Evolutionary conservation across 192 early-diverging fungal genomes (phyloP), one percentile per base, ranked within the genome.

Genomic region (Backusella mclennaniae): DNA sequence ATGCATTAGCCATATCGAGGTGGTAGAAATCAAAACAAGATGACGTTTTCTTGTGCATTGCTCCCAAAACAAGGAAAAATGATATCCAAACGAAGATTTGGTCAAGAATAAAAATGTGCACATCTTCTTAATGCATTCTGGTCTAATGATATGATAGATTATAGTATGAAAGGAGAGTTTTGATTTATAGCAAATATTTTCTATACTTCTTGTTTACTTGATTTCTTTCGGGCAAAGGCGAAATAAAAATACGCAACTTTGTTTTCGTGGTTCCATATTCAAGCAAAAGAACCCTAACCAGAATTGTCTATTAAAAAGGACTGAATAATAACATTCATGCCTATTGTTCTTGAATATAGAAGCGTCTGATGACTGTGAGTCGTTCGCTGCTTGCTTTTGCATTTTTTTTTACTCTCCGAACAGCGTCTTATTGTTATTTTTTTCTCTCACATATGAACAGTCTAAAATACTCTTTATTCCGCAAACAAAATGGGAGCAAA

Each of bases 401-500:
- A 49, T 49, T 1, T 7, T 49, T 49, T 49, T 49, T 49, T 49
- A 49, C 46, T 49, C 46, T 49, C 46, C 46, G 46, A 49, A 49
- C 46, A 49, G 17, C 15, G 38, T 39, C 11, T 39, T 39, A 39
- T 53, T 53, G n/a, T 21, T 21, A 21, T 56, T 56, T 29, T 26
- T 59, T 11, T 59, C 12, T 59, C 6, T 49, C 19, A 49, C 46
- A 19, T 4, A 44, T 44, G 42, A 44, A 19, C 15, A 4, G 0
- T 4, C 4, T 19, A n/a, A 17, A 49, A 19, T 49, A 49, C 21
- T n/a, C n/a, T 33, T 35, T 68, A 19, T 35, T 39, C 21, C n/a
- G 9, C 39, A 69, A 69, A 39, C 31, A 38, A 35, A 71, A 90
- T 91, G 89, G 89, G 89, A 66, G 76, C 79, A 15, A 71, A 63